Conservation (phyloP, 2,329 filamentous ascomycete species). For the Exophiala spinifera region DNA sequence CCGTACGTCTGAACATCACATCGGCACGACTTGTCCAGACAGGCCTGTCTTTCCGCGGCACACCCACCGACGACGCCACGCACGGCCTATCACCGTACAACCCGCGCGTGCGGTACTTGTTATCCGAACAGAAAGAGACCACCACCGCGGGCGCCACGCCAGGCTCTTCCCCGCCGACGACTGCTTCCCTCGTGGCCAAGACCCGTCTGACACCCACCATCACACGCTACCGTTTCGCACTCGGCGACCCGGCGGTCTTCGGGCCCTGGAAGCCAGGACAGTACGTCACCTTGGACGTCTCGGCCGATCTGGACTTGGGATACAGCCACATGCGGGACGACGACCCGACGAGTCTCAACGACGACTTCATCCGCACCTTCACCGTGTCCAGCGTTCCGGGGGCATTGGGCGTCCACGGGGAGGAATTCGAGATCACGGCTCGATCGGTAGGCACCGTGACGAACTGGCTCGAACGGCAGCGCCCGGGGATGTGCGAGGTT, state of each 20-base stretch:
- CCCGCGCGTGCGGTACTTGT: conserved; percentile 65
- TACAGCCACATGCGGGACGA: conserved; percentile 82
- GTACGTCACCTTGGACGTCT: conserved; percentile 73
- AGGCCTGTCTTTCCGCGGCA: conserved; percentile 67
- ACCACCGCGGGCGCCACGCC: conserved; percentile 11
- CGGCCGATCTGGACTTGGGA: conserved; percentile 64
- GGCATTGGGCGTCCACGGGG: conserved; percentile 32
- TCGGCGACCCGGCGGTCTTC: conserved; percentile 36
- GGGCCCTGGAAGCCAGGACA: conserved; percentile 66
- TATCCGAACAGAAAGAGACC: conserved; percentile 47
- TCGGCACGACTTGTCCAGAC: conserved; percentile 61
- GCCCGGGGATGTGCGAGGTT: conserved; percentile 57
- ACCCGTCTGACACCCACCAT: conserved; percentile 64
- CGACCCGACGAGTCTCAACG: conserved; percentile 75
- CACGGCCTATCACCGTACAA: conserved; percentile 67
- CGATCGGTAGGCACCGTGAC: conserved; percentile 69
- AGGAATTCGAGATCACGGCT: conserved; percentile 69
- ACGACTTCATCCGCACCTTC: conserved; percentile 80
- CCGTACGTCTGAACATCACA: conserved; percentile 63
- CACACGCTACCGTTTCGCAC: conserved; percentile 60
- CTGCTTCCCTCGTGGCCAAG: conserved; percentile 58
- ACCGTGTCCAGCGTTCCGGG: conserved; percentile 66
- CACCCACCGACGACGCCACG: conserved; percentile 45
- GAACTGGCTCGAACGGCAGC: conserved; percentile 59
- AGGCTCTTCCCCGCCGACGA: conserved; percentile 26